phyloP scores from a whole-genome alignment of 148 eudicot species.

The Chenopodium berlandieri region DNA sequence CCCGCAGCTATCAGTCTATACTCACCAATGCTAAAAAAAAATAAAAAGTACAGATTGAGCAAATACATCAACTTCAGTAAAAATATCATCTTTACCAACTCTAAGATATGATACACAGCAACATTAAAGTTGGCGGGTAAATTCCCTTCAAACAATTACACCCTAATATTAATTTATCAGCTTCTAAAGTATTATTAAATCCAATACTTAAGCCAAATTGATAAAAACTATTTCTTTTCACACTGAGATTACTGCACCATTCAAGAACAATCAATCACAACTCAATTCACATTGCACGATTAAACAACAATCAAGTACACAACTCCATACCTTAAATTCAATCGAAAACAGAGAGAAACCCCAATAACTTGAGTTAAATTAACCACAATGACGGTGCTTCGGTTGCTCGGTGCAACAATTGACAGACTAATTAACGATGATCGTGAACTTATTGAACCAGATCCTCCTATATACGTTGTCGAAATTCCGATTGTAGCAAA shows the following conservation, averaged over 20 bases:
- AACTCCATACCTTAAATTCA: conserved; percentile 10
- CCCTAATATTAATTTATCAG: conserved; percentile 7
- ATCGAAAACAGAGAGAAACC: background rate
- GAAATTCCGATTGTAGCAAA: conserved; percentile 5
- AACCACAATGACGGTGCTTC: conserved; percentile 3
- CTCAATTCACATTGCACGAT: background rate
- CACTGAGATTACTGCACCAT: background rate
- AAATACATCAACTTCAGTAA: background rate
- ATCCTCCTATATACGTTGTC: conserved; percentile 12
- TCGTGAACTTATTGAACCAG: conserved; percentile 4
- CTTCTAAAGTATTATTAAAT: background rate
- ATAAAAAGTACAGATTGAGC: background rate
- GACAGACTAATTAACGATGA: background rate
- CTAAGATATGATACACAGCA: background rate
- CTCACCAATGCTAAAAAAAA: background rate
- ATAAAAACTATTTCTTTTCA: background rate
- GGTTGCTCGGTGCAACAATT: background rate
- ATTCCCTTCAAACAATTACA: background rate
- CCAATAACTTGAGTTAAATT: conserved; percentile 18
- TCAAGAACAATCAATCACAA: conserved; percentile 13
- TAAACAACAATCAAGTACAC: background rate
- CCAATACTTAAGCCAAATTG: background rate
- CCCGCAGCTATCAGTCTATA: background rate
- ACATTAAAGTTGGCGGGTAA: conserved; percentile 14
- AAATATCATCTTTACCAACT: background rate